A percentile compares a stretch with the other conserved stretches of the same genome.
phyloP scores from a whole-genome alignment of 139 green algal genomes.

The Haematococcus sp. region DNA sequence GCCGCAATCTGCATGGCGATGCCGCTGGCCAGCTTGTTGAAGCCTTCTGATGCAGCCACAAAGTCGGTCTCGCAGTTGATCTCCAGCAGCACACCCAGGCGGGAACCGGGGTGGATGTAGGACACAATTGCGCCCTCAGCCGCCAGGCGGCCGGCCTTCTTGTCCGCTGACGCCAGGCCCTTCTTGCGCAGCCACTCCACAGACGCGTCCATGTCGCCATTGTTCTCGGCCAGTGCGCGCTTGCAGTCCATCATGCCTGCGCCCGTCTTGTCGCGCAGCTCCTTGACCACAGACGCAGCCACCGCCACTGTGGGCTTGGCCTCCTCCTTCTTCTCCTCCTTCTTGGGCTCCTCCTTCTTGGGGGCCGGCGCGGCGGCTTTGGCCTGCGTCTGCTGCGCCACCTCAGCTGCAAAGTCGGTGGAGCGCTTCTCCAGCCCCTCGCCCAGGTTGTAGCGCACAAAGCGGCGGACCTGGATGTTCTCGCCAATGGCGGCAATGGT shows the following conservation, averaged over 20 bases:
- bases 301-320: constrained; percentile 41
- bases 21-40: constrained; percentile 79
- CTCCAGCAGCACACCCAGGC: constrained; percentile 78
- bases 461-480: constrained; percentile 88
- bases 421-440: constrained; percentile 83
- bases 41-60: constrained; percentile 86
- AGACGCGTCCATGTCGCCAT: constrained; percentile 80
- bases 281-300: constrained; percentile 80
- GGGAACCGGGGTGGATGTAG: constrained; percentile 96
- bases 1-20: constrained; percentile 52
- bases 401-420: constrained; percentile 85
- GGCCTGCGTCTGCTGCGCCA: constrained; percentile 79
- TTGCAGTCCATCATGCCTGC: constrained; percentile 99
- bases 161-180: constrained; percentile 88
- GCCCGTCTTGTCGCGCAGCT: constrained; percentile 82
- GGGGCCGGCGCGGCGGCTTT: constrained; percentile 43
- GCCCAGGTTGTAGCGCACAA: constrained; percentile 81
- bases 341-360: constrained; percentile 38
- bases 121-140: constrained; percentile 40
- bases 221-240: constrained; percentile 81
- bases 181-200: constrained; percentile 68
- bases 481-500: constrained; percentile 83
- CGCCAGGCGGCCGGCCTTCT: constrained; percentile 81
- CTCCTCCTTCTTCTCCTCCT: constrained; percentile 29
- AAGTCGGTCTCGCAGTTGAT: constrained; percentile 99